Percentiles rank a stretch among this genome's conserved stretches.
Evolutionary conservation across 345 rosid genomes (phyloP).

Genomic region (Camelina laxa): DNA sequence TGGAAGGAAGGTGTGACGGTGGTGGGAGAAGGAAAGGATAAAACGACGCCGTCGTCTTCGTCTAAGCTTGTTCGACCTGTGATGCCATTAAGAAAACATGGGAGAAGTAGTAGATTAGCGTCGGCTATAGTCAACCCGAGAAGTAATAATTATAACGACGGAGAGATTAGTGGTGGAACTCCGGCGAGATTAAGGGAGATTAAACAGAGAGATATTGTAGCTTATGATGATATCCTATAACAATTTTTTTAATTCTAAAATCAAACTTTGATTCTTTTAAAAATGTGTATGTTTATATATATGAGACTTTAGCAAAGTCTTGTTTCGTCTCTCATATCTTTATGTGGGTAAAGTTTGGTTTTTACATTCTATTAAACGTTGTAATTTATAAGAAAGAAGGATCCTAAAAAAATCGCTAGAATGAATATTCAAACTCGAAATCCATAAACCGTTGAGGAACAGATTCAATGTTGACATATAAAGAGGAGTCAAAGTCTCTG

Average conservation of each 20-base stretch:
- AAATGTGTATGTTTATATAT: conserved; percentile 1
- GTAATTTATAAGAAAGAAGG: background rate
- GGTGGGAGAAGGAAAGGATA: conserved; percentile 46
- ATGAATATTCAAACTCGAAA: background rate
- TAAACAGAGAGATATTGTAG: conserved; percentile 68
- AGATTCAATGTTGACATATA: too few species aligned
- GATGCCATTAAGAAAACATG: conserved; percentile 75
- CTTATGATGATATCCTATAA: conserved; percentile 80
- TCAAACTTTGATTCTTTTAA: background rate
- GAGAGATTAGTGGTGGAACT: background rate
- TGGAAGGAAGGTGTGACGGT: conserved; percentile 73
- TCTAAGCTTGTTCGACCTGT: conserved; percentile 76
- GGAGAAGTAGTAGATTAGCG: conserved; percentile 74
- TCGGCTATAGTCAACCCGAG: conserved; percentile 71
- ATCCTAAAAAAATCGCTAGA: background rate
- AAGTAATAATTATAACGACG: conserved; percentile 22
- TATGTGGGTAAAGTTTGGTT: background rate
- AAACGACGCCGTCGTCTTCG: conserved; percentile 50
- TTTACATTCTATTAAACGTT: background rate
- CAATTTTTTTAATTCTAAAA: background rate
- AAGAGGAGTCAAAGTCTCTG: background rate
- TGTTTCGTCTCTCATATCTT: too few species aligned
- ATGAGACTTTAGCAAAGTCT: conserved; percentile 8
- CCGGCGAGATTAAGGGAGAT: conserved; percentile 45
- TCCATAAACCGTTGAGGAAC: background rate